Evolutionary conservation across 306 rosid species (phyloP), one percentile per base, ranked within the genome.

Genomic region (Ziziphus jujuba): DNA sequence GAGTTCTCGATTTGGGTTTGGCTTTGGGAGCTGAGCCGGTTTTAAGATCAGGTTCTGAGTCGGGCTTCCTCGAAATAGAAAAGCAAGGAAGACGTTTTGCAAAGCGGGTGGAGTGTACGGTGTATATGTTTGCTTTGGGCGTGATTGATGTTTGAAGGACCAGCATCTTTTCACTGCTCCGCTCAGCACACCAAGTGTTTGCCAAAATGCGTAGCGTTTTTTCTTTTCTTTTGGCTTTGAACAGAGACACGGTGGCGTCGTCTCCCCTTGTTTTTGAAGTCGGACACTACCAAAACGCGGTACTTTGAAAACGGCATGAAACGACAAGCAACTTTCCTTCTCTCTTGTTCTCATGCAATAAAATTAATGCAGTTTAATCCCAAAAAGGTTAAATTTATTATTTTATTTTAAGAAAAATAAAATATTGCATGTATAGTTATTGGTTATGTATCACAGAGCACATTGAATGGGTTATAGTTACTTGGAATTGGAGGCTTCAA

Each of bases 1-100:
- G 38, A 17, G 34, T 58, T 66, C 69, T 77, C 0, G 73, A 53
- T 66, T 75, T 78, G 5, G 59, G 77, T 73, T 65, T 64, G 16
- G 62, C 56, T 52, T 77, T 76, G 3, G 20, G 70, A 19, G 75
- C 72, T 14, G 81, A 56, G 43, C 47, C 24, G 59, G 63, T 58
- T 55, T 66, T 63, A 52, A 73, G 54, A 56, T 87, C 70, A 47
- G 81, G 79, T 24, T 84, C 84, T 21, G 90, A 72, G 61, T 52
- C 68, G 31, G 82, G 57, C 33, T 82, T 79, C 66, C 57, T 75
- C 9, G 92, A 80, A 59, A 56, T 55, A 36, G 71, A 86, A 25
- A 65, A 40, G 61, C 78, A 80, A 61, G 87, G 79, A 48, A 76
- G 63, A 63, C 75, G 72, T 19, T 74, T 86, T 1, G 64, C 72